Base-by-base conservation (phyloP, 345 rosid species). In the Atalantia buxifolia region DNA sequence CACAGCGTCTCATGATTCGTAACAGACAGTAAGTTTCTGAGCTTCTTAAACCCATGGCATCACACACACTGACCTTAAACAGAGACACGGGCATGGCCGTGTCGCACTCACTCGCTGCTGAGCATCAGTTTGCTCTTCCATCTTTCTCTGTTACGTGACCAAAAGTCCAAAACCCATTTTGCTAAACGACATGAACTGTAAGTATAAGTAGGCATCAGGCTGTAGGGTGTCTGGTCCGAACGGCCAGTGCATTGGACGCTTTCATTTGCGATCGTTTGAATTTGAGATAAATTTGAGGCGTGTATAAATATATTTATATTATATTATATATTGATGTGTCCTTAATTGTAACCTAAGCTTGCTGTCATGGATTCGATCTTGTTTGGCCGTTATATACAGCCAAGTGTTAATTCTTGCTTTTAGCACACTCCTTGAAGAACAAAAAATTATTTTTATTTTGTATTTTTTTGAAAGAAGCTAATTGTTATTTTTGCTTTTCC, bases 171-270 rank as follows among this genome's bases (percentile, higher is more conserved):
- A 65, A 69, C 72, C 38, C 24, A 10, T 35, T 27, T 13, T 67
- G 56, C 72, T 35, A 66, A 21, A 19, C 13, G 70, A 66, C 48
- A 36, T 66, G 3, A 45, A 48, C 24, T 67, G 45, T 35, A 38
- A n/a, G 19, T 42, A 66, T 70, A 28, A 1, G 22, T 18, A 53
- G 8, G 57, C 57, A 16, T 18, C 4, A 18, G 57, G 57, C 22
- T 4, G 57, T 1, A 19, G 57, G 3, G 25, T 40, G 21, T 31
- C 30, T 53, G 13, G 68, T 50, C 27, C 66, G 71, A 14, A 45
- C 25, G 62, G 30, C n/a, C 72, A 35, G 19, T n/a, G 76, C 14
- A 67, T 53, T 67, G 75, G 65, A 30, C 78, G 61, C 60, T 61
- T 77, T n/a, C 63, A 68, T 16, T 53, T 1, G 22, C 16, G 28